These are phyloP conservation scores for Torrubiellomyces zombiae DNA, from an alignment of 2,329 filamentous ascomycete species.

Conservation along the genomic window DNA sequence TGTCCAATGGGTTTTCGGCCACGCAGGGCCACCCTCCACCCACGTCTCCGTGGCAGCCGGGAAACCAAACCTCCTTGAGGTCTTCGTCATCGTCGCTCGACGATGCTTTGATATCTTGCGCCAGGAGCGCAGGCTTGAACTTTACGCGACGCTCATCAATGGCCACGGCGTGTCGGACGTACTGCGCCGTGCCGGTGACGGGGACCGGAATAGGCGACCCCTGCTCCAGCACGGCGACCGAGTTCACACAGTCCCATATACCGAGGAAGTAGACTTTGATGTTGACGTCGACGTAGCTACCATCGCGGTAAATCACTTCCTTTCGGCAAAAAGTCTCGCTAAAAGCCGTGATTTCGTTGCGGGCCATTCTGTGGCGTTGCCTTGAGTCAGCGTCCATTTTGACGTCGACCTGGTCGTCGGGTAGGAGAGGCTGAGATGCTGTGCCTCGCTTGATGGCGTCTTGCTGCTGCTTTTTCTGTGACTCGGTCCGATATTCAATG, in stretches of 20 bases:
- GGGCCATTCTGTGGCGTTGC: constrained; percentile 4
- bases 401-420: too few relatives aligned
- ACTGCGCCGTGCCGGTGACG: constrained; percentile 22
- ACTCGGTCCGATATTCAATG: constrained; percentile 17
- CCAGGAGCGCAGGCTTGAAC: constrained; percentile 33
- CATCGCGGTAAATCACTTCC: too few relatives aligned
- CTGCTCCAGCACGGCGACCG: constrained; percentile 24
- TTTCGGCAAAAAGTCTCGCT: constrained; percentile 30
- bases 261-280: constrained; percentile 38
- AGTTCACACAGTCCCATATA: constrained; percentile 37
- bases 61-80: constrained; percentile 36
- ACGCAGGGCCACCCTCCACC: constrained; percentile 33
- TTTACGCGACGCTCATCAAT: constrained; percentile 37
- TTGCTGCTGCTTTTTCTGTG: too few relatives aligned
- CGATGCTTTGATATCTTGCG: constrained; percentile 18
- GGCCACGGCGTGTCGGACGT: constrained; percentile 34
- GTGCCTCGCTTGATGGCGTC: too few relatives aligned
- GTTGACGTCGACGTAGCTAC: constrained; percentile 11
- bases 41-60: constrained; percentile 35
- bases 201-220: constrained; percentile 21
- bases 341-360: constrained; percentile 25
- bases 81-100: constrained; percentile 17
- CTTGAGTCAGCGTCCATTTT: constrained; percentile 6
- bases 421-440: too few relatives aligned
- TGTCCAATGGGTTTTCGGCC: constrained; percentile 9